Evolutionary conservation across 2,329 filamentous ascomycete genomes (phyloP).

Genomic region (Aureobasidium pullulans): DNA sequence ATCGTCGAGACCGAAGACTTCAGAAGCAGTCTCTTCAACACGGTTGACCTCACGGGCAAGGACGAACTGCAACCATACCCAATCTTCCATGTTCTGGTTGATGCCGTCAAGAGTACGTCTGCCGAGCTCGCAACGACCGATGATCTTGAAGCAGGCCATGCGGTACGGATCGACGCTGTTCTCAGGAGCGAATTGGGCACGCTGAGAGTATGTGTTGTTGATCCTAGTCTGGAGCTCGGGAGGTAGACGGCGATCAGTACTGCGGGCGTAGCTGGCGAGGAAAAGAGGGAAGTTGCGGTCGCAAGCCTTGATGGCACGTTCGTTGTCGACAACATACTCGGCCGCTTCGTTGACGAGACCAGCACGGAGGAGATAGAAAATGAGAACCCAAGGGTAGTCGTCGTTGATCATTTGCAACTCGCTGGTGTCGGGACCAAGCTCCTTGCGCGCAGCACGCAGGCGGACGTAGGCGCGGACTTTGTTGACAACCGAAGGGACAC

Average conservation of each 20-base stretch:
- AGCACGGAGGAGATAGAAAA: constrained; percentile 84
- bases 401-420: constrained; percentile 66
- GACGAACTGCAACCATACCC: constrained; percentile 60
- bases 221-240: constrained; percentile 78
- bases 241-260: constrained; percentile 67
- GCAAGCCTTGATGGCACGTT: constrained; percentile 75
- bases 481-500: constrained; percentile 77
- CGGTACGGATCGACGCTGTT: constrained; percentile 89
- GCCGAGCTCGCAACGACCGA: constrained; percentile 65
- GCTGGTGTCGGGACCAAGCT: constrained; percentile 72
- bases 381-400: constrained; percentile 86
- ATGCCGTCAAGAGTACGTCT: constrained; percentile 51
- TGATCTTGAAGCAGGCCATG: constrained; percentile 96
- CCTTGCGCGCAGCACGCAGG: constrained; percentile 69
- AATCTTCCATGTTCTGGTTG: constrained; percentile 56
- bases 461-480: constrained; percentile 91
- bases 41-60: constrained; percentile 56
- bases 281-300: constrained; percentile 87
- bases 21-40: constrained; percentile 54
- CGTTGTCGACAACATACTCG: constrained; percentile 74
- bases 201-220: constrained; percentile 81
- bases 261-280: constrained; percentile 73
- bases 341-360: constrained; percentile 80
- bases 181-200: constrained; percentile 74
- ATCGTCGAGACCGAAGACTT: constrained; percentile 56